phyloP scores from a whole-genome alignment of 768 basidiomycete species.

The Butyriboletus loyo region DNA sequence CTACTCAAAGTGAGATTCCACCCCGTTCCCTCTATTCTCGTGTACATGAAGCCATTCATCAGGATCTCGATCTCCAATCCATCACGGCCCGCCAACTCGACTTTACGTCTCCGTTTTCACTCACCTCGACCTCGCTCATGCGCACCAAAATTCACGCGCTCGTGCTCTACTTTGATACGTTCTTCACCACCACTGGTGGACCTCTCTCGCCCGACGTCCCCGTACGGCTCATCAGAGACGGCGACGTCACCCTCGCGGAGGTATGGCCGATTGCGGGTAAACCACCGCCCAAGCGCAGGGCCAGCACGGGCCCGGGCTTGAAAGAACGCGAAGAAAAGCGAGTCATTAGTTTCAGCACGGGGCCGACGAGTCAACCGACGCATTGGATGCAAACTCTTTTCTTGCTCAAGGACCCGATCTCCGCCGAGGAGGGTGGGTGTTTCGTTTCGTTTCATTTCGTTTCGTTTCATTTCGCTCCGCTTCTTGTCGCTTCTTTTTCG shows the following conservation, averaged over 20 bases:
- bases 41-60: not conserved
- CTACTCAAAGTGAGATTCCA: conserved; percentile 57
- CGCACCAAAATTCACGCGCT: conserved; percentile 72
- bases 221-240: conserved; percentile 57
- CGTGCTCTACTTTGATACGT: conserved; percentile 93
- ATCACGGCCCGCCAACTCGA: conserved; percentile 71
- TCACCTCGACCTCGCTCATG: conserved; percentile 58
- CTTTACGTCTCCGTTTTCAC: conserved; percentile 73
- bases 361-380: conserved; percentile 81
- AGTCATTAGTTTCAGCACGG: conserved; percentile 83
- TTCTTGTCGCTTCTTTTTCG: no score
- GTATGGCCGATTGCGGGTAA: conserved; percentile 78
- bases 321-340: conserved; percentile 39
- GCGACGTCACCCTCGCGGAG: conserved; percentile 63
- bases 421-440: conserved; percentile 66
- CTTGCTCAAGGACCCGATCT: conserved; percentile 74
- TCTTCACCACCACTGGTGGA: conserved; percentile 67
- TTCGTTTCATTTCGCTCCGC: not conserved
- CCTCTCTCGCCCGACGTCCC: conserved; percentile 50
- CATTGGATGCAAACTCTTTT: conserved; percentile 98
- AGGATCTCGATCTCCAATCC: conserved; percentile 75
- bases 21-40: not conserved
- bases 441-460: not conserved
- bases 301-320: conserved; percentile 46
- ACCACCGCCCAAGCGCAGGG: conserved; percentile 54